These are phyloP conservation scores for Lactarius trivialis DNA, from an alignment of 768 basidiomycete species.

Conservation along the genomic window DNA sequence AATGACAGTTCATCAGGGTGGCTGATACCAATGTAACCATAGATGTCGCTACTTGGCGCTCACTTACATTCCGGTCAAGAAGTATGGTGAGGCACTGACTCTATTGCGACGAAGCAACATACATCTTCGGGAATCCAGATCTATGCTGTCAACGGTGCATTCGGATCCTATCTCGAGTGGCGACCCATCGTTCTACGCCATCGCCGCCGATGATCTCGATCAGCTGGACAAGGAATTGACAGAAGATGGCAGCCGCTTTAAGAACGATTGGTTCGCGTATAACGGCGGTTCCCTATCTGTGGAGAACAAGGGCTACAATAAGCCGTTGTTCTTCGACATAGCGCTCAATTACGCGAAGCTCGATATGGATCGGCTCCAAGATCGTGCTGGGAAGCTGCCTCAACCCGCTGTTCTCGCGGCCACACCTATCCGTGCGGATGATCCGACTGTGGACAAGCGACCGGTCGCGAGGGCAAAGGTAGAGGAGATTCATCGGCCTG, in stretches of 20 bases:
- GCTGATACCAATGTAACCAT: conserved; percentile 5
- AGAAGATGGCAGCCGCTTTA: conserved; percentile 44
- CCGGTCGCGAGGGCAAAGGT: conserved; percentile 46
- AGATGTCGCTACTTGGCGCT: conserved; percentile 75
- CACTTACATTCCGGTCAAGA: conserved; percentile 64
- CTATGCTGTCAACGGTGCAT: conserved; percentile 43
- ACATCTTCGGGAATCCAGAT: conserved; percentile 66
- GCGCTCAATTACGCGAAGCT: conserved; percentile 88
- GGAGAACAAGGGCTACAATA: conserved; percentile 52
- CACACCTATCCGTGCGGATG: conserved; percentile 24
- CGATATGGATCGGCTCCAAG: conserved; percentile 71
- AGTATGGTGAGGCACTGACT: conserved; percentile 64
- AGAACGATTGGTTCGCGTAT: conserved; percentile 71
- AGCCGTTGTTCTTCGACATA: conserved; percentile 90
- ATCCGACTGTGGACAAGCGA: conserved; percentile 40
- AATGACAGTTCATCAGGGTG: background rate
- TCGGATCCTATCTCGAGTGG: conserved; percentile 41
- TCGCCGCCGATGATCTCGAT: conserved; percentile 39
- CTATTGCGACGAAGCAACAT: conserved; percentile 67
- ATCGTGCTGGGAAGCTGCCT: conserved; percentile 58
- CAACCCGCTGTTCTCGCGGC: conserved; percentile 25
- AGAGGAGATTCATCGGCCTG: conserved; percentile 45
- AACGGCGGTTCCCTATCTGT: conserved; percentile 54
- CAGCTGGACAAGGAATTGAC: conserved; percentile 48
- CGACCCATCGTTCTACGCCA: conserved; percentile 48